phyloP scores from a whole-genome alignment of 1,139 yeast species.

The Hansenula anomala region DNA sequence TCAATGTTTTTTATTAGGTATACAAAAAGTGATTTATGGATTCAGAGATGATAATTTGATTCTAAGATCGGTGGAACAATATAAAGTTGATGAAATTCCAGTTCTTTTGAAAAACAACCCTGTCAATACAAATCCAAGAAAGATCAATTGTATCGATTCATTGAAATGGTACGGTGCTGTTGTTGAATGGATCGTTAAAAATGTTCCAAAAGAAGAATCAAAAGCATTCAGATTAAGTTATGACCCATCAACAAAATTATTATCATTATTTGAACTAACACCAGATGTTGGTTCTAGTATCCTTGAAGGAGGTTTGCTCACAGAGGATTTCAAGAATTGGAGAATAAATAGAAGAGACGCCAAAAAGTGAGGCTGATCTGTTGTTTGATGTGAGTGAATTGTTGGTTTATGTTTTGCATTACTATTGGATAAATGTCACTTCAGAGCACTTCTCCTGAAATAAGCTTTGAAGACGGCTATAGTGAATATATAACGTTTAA shows the following conservation, averaged over 20 bases:
- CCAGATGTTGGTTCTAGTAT: slow-evolving; percentile 25
- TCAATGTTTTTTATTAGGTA: slow-evolving; percentile 84
- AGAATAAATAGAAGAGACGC: slow-evolving; percentile 30
- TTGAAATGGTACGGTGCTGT: slow-evolving; percentile 84
- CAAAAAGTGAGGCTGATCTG: too few species aligned
- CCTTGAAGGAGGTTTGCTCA: slow-evolving; percentile 36
- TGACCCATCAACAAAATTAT: slow-evolving; percentile 32
- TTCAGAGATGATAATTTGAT: slow-evolving; percentile 71
- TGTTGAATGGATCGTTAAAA: slow-evolving; percentile 66
- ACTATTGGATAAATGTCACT: too few species aligned
- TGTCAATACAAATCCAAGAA: slow-evolving; percentile 34
- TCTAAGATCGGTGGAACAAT: slow-evolving; percentile 67
- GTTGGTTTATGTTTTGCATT: too few species aligned
- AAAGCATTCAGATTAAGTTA: slow-evolving; percentile 42
- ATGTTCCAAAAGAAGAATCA: slow-evolving; percentile 46
- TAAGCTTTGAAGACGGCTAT: too few species aligned
- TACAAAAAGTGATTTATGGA: slow-evolving; percentile 75
- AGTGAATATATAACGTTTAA: too few species aligned
- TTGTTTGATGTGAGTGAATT: too few species aligned
- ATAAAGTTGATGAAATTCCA: slow-evolving; percentile 76
- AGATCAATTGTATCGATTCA: slow-evolving; percentile 68
- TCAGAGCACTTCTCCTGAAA: too few species aligned
- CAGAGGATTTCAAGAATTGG: slow-evolving; percentile 60
- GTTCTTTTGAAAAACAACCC: slow-evolving; percentile 33
- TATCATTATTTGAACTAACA: slow-evolving; percentile 35